phyloP scores from a whole-genome alignment of 129 eudicot species.

The Kitagawia praeruptora region DNA sequence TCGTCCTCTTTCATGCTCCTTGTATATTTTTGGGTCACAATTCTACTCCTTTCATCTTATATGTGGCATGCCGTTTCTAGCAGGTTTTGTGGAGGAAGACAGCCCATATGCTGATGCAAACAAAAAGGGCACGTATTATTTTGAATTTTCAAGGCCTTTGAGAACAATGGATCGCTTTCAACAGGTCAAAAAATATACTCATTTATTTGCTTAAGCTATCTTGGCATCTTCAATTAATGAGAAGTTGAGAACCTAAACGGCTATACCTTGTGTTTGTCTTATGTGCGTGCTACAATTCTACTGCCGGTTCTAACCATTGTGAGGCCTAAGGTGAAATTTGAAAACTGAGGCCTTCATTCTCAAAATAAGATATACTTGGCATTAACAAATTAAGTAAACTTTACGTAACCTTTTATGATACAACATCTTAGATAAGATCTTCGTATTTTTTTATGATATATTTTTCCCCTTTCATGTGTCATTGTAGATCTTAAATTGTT shows the following conservation, averaged over 20 bases:
- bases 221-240: background rate
- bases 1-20: background rate
- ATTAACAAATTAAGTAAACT: too few species aligned
- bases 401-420: too few species aligned
- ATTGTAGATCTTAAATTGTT: too few species aligned
- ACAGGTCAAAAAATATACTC: conserved; percentile 30
- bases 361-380: too few species aligned
- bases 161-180: conserved; percentile 61
- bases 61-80: background rate
- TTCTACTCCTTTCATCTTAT: background rate
- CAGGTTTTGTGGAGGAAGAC: conserved; percentile 55
- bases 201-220: background rate
- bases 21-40: background rate
- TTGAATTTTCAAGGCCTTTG: conserved; percentile 53
- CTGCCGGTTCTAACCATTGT: too few species aligned
- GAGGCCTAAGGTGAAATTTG: too few species aligned
- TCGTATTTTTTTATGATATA: too few species aligned
- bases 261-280: background rate
- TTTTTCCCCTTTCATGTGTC: too few species aligned
- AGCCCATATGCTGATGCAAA: conserved; percentile 49
- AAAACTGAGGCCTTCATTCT: too few species aligned
- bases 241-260: background rate
- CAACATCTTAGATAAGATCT: too few species aligned
- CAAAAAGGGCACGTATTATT: conserved; percentile 52
- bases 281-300: background rate